Percentiles rank a stretch among this genome's conserved stretches.
phyloP scores from a whole-genome alignment of 345 rosid species.

The Turnera subulata region DNA sequence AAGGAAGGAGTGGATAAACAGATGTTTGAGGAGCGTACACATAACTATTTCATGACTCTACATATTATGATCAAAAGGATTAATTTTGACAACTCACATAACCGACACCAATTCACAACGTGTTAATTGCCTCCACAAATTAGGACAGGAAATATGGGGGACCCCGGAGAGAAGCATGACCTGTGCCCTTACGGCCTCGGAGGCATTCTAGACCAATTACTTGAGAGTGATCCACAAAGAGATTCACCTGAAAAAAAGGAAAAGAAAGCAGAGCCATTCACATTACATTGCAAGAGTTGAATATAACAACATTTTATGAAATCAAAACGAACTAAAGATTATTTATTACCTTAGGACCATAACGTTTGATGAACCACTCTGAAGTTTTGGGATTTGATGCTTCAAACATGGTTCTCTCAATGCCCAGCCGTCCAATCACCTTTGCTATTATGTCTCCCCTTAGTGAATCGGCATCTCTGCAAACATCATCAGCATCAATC shows the following conservation, averaged over 20 bases:
- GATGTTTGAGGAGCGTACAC: no score
- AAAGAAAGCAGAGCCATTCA: constrained; percentile 10
- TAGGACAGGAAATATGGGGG: constrained; percentile 46
- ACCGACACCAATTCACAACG: no score
- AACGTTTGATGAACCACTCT: constrained; percentile 77
- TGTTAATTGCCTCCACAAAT: constrained; percentile 1
- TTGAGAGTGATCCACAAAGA: constrained; percentile 86
- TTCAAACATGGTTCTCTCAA: constrained; percentile 94
- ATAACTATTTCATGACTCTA: no score
- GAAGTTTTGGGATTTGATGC: constrained; percentile 65
- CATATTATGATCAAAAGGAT: no score
- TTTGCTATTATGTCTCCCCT: constrained; percentile 78
- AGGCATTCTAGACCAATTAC: constrained; percentile 83
- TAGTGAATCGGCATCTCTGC: constrained; percentile 59
- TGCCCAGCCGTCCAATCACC: constrained; percentile 74
- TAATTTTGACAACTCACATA: no score
- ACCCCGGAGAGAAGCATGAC: constrained; percentile 47
- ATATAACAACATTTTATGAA: background rate
- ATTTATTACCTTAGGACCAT: constrained; percentile 68
- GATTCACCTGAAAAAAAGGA: constrained; percentile 70
- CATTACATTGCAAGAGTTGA: background rate
- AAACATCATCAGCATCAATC: constrained; percentile 89
- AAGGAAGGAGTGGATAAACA: no score
- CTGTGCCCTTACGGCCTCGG: constrained; percentile 61
- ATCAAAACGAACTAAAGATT: background rate